A percentile compares a stretch with the other conserved stretches of the same genome.
These are phyloP conservation scores for Myrica gale DNA, from an alignment of 306 rosid species.

Conservation along the genomic window DNA sequence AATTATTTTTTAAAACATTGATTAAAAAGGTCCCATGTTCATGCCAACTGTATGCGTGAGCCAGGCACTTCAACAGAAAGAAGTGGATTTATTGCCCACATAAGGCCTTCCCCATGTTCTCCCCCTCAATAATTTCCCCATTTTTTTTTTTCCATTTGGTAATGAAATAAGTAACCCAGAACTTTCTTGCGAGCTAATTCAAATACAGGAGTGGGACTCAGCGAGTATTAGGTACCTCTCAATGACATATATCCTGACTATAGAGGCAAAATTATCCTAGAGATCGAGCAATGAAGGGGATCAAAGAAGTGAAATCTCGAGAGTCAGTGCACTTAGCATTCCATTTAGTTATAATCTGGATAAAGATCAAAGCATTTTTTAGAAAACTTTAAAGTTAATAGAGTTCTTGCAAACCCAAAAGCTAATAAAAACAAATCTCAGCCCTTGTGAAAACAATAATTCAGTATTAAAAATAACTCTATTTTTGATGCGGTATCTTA, in stretches of 20 bases:
- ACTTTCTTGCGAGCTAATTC: neutral
- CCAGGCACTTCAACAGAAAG: neutral
- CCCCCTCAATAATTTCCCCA: neutral
- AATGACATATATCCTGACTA: neutral
- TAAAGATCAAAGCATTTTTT: too few species aligned
- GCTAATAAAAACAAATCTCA: too few species aligned
- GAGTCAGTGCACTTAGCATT: neutral
- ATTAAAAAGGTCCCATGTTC: conserved; percentile 7
- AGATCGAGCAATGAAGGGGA: neutral
- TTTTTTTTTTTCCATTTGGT: neutral
- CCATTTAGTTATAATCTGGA: neutral
- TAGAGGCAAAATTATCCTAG: neutral
- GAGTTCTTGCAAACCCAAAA: too few species aligned
- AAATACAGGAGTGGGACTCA: neutral
- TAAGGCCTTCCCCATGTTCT: neutral
- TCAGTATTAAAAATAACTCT: too few species aligned
- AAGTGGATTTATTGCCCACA: conserved; percentile 12
- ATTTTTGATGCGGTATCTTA: too few species aligned
- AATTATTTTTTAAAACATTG: neutral
- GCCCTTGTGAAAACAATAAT: too few species aligned
- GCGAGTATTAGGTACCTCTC: neutral
- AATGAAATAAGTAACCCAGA: neutral
- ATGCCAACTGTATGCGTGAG: conserved; percentile 20
- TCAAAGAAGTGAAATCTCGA: neutral
- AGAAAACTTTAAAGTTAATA: too few species aligned